Base-by-base conservation (phyloP, 805 yeast species). In the Yarrowia keelungensis region DNA sequence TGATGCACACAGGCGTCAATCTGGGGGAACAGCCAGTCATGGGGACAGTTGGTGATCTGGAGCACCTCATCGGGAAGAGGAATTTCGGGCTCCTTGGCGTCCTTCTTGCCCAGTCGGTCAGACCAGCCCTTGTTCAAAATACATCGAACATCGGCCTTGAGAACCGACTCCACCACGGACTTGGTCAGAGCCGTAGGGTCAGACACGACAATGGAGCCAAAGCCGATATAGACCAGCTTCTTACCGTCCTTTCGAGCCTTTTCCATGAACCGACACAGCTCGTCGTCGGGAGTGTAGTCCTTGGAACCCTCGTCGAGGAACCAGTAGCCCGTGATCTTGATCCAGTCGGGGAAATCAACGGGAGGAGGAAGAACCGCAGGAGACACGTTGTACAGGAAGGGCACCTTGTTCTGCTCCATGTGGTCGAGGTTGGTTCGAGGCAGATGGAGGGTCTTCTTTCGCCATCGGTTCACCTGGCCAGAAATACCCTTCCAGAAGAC, bases 261-360 rank as follows among this genome's bases (percentile, higher is more conserved):
- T 14, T 79, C 74, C 53, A 94, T 86, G 74, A 94, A 94, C 8
- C 81, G 80, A 0, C 78, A 71, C 49, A 94, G 78, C 12, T 79
- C 86, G 9, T 78, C 72, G 0, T 92, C 90, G 2, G 97, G 96
- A 1, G 78, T 75, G 75, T 85, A 91, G 8, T 79, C 77, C 2
- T 78, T 77, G 41, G 74, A 75, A 1, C 85, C 84, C 73, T 90
- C 93, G 74, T 92, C 89, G 73, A 94, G 80, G 73, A 92, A 91
- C 98, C 98, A 94, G 76, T 94, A 94, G 0, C 98, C 98, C 0
- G 97, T 91, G 11, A 93, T 97, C 73, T 84, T 90, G n/a, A 94
- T 86, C 98, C 98, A 94, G 76, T 92, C 97, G 15, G 92, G 89
- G 77, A 90, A 93, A 77, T 94, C 98, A 50, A 92, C 89, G 1